Base-by-base conservation (phyloP, 805 yeast species). In the Candida boleticola region DNA sequence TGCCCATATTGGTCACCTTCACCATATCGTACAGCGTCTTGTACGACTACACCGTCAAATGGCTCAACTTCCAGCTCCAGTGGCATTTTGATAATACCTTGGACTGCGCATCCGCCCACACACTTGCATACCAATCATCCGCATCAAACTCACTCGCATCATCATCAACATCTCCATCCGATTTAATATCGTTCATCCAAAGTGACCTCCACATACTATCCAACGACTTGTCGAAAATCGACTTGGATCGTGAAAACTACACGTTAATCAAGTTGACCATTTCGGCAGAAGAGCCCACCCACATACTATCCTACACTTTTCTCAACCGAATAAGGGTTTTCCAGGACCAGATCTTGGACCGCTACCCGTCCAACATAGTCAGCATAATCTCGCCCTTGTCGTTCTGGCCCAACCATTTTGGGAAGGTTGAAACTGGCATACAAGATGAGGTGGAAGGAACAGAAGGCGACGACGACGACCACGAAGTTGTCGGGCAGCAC, bases 1-100 rank as follows among this genome's bases (percentile, higher is more conserved):
- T 64, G 9, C 70, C 72, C 14, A 52, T 65, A 5, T 37, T 67
- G 17, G 22, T 58, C 7, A 50, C 60, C 20, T 68, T 66, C 42
- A 47, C 61, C 2, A 35, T 64, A n/a, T 61, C 71, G 1, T 69
- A 66, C 51, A 56, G 60, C 41, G 56, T 66, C 9, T 38, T 57
- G n/a, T 68, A 68, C 44, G 71, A 66, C 42, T 54, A 58, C 35
- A 53, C 67, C 6, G 52, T 66, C 30, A 54, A 52, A 38, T 50
- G 49, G 16, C 31, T 61, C 40, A 63, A 61, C 41, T 48, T 54
- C 7, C 48, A 46, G 14, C 40, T 61, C 31, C 50, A 58, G 11
- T 21, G 46, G 34, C 43, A 43, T 38, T 39, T 42, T 44, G 34
- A 19, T 17, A 16, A 11, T 19, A 19, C 5, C 11, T 31, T 31